phyloP scores from a whole-genome alignment of 2,329 filamentous ascomycete species.

The Ceratocystis papillata region DNA sequence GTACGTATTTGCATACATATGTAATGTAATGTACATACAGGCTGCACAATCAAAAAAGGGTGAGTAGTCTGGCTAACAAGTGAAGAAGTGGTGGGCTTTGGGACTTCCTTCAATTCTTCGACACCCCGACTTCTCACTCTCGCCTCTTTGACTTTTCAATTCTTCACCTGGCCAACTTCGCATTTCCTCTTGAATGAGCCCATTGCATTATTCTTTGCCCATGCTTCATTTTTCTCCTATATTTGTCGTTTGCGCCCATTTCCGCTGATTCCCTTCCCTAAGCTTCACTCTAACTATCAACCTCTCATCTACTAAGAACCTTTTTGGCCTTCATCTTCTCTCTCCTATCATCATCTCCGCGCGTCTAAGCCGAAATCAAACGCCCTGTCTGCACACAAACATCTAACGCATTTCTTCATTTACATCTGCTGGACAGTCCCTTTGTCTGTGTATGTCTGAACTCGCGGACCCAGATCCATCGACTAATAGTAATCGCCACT shows the following conservation, averaged over 20 bases:
- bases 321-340: background rate
- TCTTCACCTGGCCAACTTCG: no score
- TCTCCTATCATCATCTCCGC: background rate
- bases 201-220: background rate
- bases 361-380: background rate
- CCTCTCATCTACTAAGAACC: background rate
- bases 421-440: background rate
- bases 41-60: background rate
- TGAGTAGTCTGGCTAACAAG: background rate
- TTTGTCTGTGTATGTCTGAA: background rate
- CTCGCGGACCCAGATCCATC: background rate
- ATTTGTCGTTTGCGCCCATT: background rate
- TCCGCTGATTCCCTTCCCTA: background rate
- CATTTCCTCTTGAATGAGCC: background rate
- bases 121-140: no score
- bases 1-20: constrained; percentile 7
- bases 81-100: background rate
- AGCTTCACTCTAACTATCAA: no score
- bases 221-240: background rate
- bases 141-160: no score
- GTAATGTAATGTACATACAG: background rate
- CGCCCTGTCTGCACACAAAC: background rate
- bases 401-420: background rate
- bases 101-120: background rate
- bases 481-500: background rate